Percentiles rank a stretch among this genome's conserved stretches.
Conservation (phyloP, 2,329 filamentous ascomycete genomes). For the Cryphonectria japonica region DNA sequence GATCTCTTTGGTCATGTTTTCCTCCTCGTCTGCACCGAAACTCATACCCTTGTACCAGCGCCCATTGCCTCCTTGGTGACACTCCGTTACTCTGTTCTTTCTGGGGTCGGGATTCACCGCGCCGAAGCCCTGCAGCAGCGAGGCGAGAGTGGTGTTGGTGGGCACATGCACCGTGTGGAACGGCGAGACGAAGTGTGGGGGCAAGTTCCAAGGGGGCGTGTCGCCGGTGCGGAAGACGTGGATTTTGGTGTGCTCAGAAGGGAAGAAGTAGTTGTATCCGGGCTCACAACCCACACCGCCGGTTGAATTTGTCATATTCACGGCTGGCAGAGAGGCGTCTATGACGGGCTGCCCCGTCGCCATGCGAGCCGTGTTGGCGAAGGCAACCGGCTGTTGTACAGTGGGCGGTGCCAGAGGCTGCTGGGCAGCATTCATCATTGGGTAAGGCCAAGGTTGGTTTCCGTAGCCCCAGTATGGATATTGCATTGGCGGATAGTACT, state of each 20-base stretch:
- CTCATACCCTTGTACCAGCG: slow-evolving; percentile 62
- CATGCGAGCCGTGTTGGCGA: slow-evolving; percentile 41
- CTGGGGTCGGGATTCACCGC: slow-evolving; percentile 53
- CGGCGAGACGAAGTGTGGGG: slow-evolving; percentile 44
- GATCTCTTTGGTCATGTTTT: slow-evolving; percentile 53
- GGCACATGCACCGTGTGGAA: slow-evolving; percentile 59
- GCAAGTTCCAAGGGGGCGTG: slow-evolving; percentile 58
- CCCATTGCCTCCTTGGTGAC: slow-evolving; percentile 58
- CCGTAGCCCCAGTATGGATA: not conserved
- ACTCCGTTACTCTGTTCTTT: slow-evolving; percentile 62
- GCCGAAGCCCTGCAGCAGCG: slow-evolving; percentile 63
- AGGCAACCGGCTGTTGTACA: slow-evolving; percentile 29
- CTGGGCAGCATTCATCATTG: slow-evolving; percentile 12
- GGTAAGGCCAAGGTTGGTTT: not conserved
- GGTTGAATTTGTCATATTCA: slow-evolving; percentile 60
- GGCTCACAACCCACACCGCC: slow-evolving; percentile 63
- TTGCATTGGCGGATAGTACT: not conserved
- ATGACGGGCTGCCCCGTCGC: slow-evolving; percentile 48
- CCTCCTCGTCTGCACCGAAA: slow-evolving; percentile 54
- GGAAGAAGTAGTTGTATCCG: slow-evolving; percentile 67
- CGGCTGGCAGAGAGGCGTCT: slow-evolving; percentile 52
- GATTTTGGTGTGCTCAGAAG: slow-evolving; percentile 59
- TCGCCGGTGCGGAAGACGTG: slow-evolving; percentile 57
- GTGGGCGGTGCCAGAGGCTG: slow-evolving; percentile 14
- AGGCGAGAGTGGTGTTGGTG: slow-evolving; percentile 53